These are phyloP conservation scores for Schwanniomyces vanrijiae DNA, from an alignment of 805 yeast species.

Conservation along the genomic window DNA sequence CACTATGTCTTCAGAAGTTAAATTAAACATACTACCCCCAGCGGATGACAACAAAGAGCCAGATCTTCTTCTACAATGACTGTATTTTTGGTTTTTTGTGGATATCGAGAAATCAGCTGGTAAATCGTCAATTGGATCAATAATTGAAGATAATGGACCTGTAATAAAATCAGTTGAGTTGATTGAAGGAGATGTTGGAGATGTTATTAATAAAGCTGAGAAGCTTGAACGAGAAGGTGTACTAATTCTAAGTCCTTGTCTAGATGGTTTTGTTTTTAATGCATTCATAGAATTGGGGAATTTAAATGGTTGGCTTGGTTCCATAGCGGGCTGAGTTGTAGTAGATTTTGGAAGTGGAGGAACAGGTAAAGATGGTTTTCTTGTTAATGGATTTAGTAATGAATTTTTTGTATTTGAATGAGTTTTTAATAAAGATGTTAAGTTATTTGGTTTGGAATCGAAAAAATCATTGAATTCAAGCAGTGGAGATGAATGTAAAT, in stretches of 20 bases:
- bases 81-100: neutral
- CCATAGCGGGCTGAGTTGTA: neutral
- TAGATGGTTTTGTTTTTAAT: neutral
- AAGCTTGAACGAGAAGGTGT: slow-evolving; percentile 4
- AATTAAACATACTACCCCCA: slow-evolving; percentile 21
- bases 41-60: slow-evolving; percentile 21
- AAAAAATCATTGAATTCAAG: slow-evolving; percentile 25
- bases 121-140: slow-evolving; percentile 40
- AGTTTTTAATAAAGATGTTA: slow-evolving; percentile 1
- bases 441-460: slow-evolving; percentile 13
- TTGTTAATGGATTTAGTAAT: slow-evolving; percentile 10
- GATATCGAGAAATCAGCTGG: slow-evolving; percentile 39
- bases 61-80: slow-evolving; percentile 17
- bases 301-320: slow-evolving; percentile 4
- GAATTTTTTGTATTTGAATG: slow-evolving; percentile 4
- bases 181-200: slow-evolving; percentile 34
- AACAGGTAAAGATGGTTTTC: slow-evolving; percentile 13
- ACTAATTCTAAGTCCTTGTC: neutral
- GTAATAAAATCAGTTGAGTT: slow-evolving; percentile 15
- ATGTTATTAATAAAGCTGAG: slow-evolving; percentile 33
- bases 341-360: slow-evolving; percentile 10
- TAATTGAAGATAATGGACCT: slow-evolving; percentile 14
- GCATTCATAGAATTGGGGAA: slow-evolving; percentile 9
- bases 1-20: slow-evolving; percentile 19
- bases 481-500: slow-evolving; percentile 22